Evolutionary conservation across 2,329 filamentous ascomycete genomes (phyloP).

Genomic region (Claviceps cyperi): DNA sequence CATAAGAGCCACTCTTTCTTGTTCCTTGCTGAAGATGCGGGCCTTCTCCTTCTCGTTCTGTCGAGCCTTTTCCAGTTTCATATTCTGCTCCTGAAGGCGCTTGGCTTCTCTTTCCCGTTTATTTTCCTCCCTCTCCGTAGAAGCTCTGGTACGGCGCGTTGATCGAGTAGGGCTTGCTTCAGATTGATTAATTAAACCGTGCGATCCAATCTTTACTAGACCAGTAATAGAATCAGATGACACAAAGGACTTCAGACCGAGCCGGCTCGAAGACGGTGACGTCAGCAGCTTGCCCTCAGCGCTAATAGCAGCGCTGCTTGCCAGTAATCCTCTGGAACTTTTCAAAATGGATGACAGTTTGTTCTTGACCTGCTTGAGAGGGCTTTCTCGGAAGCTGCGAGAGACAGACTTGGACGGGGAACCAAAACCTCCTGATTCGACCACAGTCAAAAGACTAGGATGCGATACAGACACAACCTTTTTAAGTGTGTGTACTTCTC

Average conservation of each 20-base stretch:
- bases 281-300: constrained; percentile 46
- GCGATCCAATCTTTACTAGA: constrained; percentile 11
- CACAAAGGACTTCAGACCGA: constrained; percentile 27
- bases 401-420: constrained; percentile 43
- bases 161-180: constrained; percentile 28
- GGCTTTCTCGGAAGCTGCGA: constrained; percentile 51
- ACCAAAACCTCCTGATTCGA: constrained; percentile 26
- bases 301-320: constrained; percentile 54
- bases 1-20: constrained; percentile 37
- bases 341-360: constrained; percentile 85
- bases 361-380: constrained; percentile 81
- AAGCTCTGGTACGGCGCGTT: constrained; percentile 39
- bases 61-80: constrained; percentile 51
- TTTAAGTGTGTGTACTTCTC: constrained; percentile 25
- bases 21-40: constrained; percentile 40
- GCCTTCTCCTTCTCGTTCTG: constrained; percentile 59
- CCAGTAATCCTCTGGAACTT: constrained; percentile 73
- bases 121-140: constrained; percentile 48
- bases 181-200: constrained; percentile 7
- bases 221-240: constrained; percentile 34
- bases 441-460: constrained; percentile 34
- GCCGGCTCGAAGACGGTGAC: constrained; percentile 35
- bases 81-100: constrained; percentile 43
- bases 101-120: constrained; percentile 51
- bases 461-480: constrained; percentile 50